Conservation (phyloP, 495 filamentous ascomycete genomes). For the Durotheca rogersii region DNA sequence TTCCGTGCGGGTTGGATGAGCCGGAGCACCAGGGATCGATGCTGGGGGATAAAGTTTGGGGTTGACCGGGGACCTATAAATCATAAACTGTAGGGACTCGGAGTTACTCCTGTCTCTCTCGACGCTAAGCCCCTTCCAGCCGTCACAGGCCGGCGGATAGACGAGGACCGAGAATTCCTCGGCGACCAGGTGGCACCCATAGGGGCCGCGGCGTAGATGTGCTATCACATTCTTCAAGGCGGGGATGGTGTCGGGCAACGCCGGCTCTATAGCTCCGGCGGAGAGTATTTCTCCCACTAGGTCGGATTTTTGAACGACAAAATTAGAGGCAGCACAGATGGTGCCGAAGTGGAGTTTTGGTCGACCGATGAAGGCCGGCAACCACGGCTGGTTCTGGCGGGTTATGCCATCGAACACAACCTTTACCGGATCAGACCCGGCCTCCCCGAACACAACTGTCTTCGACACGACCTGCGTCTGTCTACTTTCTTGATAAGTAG, state of each 20-base stretch:
- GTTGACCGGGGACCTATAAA: slow-evolving; percentile 34
- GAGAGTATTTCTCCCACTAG: slow-evolving; percentile 23
- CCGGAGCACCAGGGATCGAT: slow-evolving; percentile 11
- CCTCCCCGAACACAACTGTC: slow-evolving; percentile 30
- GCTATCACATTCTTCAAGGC: slow-evolving; percentile 32
- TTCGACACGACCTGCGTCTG: slow-evolving; percentile 33
- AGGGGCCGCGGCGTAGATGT: slow-evolving; percentile 33
- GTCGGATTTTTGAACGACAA: slow-evolving; percentile 8
- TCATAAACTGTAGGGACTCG: slow-evolving; percentile 36
- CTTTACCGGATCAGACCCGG: slow-evolving; percentile 11
- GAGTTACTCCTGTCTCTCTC: slow-evolving; percentile 23
- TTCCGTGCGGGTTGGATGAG: slow-evolving; percentile 5
- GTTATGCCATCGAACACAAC: slow-evolving; percentile 39
- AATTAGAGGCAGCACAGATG: slow-evolving; percentile 34
- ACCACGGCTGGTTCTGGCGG: slow-evolving; percentile 33
- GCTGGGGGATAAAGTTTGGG: slow-evolving; percentile 22
- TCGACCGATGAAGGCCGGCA: slow-evolving; percentile 37
- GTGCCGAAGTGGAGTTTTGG: slow-evolving; percentile 36
- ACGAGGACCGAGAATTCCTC: slow-evolving; percentile 42
- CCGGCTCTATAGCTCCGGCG: slow-evolving; percentile 18
- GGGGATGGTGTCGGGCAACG: slow-evolving; percentile 12
- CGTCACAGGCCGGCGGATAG: slow-evolving; percentile 42
- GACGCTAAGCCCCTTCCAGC: slow-evolving; percentile 35
- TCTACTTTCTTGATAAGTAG: slow-evolving; percentile 26
- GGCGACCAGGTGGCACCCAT: slow-evolving; percentile 36